These are phyloP conservation scores for Citrullus amarus DNA, from an alignment of 306 rosid genomes.

Conservation along the genomic window DNA sequence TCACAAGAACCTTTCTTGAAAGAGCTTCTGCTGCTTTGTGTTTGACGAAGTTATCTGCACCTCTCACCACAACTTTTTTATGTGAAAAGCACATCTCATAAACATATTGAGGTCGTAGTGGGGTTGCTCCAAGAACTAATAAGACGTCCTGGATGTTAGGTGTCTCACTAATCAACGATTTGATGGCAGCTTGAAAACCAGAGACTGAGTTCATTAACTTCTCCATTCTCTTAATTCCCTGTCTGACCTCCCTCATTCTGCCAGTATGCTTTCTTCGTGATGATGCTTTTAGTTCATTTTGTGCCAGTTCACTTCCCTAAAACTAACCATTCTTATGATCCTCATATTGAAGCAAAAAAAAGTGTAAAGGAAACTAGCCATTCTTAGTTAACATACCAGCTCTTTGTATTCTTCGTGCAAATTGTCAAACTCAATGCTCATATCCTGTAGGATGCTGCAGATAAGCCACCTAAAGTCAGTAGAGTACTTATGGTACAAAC, in stretches of 20 bases:
- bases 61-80: conserved; percentile 14
- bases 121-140: conserved; percentile 70
- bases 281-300: conserved; percentile 41
- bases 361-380: conserved; percentile 12
- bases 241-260: conserved; percentile 62
- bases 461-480: not conserved
- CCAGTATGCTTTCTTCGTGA: conserved; percentile 46
- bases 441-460: conserved; percentile 62
- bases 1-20: conserved; percentile 52
- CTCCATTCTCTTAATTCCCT: conserved; percentile 58
- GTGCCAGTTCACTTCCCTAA: conserved; percentile 39
- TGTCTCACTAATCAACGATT: conserved; percentile 33
- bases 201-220: conserved; percentile 53
- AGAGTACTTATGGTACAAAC: not conserved
- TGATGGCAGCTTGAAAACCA: conserved; percentile 46
- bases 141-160: conserved; percentile 29
- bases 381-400: conserved; percentile 34
- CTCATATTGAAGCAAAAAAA: conserved; percentile 3
- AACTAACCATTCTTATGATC: conserved; percentile 10
- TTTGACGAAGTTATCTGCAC: conserved; percentile 35
- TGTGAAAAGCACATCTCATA: conserved; percentile 44
- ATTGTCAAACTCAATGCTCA: conserved; percentile 49
- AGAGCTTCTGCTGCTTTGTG: conserved; percentile 60
- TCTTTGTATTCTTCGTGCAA: conserved; percentile 33
- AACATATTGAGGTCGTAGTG: conserved; percentile 56